Evolutionary conservation across 495 filamentous ascomycete genomes (phyloP).

Genomic region (Friedmanniomyces endolithicus): DNA sequence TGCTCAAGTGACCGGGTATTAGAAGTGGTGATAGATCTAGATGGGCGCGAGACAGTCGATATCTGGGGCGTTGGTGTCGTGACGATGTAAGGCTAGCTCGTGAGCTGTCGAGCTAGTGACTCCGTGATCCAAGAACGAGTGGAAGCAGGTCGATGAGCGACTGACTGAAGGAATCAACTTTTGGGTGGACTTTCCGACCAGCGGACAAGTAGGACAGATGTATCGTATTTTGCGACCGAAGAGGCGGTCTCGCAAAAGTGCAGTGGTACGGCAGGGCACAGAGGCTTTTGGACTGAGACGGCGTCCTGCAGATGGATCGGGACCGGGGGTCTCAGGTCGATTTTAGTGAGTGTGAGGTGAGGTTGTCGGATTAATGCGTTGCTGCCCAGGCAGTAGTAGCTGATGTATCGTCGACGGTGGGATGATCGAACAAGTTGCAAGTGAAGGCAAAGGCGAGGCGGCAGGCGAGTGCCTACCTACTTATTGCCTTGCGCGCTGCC

Average conservation of each 20-base stretch:
- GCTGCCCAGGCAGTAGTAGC: not conserved
- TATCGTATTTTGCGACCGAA: not conserved
- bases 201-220: constrained; percentile 17
- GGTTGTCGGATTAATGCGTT: not conserved
- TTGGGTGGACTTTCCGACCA: constrained; percentile 12
- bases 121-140: not conserved
- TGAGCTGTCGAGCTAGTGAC: constrained; percentile 7
- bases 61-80: constrained; percentile 7
- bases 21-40: constrained; percentile 16
- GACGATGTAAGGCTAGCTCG: constrained; percentile 7
- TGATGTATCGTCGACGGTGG: not conserved
- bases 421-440: not conserved
- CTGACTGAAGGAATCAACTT: not conserved
- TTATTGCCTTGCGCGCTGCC: not conserved
- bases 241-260: constrained; percentile 1
- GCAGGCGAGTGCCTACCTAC: not conserved
- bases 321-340: not conserved
- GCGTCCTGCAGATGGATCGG: not conserved
- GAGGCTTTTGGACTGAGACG: constrained; percentile 1
- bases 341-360: not conserved
- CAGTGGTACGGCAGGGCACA: constrained; percentile 1
- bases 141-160: not conserved
- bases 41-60: constrained; percentile 4
- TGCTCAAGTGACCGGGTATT: constrained; percentile 4
- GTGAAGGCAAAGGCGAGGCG: not conserved